These are phyloP conservation scores for Ascochyta pisi DNA, from an alignment of 2,329 filamentous ascomycete species.

Conservation along the genomic window DNA sequence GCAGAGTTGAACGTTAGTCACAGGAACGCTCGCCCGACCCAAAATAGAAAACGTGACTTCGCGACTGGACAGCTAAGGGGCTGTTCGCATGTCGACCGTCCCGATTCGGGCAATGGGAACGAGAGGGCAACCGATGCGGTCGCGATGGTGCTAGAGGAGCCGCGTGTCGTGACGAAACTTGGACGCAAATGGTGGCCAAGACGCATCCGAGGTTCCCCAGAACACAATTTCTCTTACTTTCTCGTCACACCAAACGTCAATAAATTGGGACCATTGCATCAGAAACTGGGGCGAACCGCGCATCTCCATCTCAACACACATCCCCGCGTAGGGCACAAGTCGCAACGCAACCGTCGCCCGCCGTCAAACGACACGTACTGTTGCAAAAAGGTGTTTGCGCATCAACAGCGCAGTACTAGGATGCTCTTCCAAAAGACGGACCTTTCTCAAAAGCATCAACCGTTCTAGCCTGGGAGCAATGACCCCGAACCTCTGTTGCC, in stretches of 20 bases:
- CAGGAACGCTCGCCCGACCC: slow-evolving; percentile 4
- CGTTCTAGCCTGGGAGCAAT: slow-evolving; percentile 8
- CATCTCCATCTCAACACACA: slow-evolving; percentile 8
- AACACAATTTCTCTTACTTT: slow-evolving; percentile 1
- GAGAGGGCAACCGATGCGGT: slow-evolving; percentile 6
- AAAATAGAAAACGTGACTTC: slow-evolving; percentile 13
- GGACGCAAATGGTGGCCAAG: slow-evolving; percentile 14
- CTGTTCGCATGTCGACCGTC: not conserved
- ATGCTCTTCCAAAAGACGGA: not conserved
- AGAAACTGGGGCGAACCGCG: slow-evolving; percentile 8
- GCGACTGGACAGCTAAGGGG: not conserved
- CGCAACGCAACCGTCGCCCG: not conserved
- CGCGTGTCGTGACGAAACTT: slow-evolving; percentile 14
- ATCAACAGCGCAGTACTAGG: not conserved
- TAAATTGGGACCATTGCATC: slow-evolving; percentile 11
- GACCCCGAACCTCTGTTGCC: slow-evolving; percentile 3
- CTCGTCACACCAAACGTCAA: slow-evolving; percentile 8
- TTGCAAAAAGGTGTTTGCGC: not conserved
- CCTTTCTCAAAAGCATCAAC: not conserved
- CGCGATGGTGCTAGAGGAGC: not conserved
- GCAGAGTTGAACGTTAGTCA: slow-evolving; percentile 15
- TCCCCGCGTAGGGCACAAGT: not conserved
- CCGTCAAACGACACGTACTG: not conserved
- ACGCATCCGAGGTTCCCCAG: slow-evolving; percentile 2
- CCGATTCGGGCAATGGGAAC: slow-evolving; percentile 10